Base-by-base conservation (phyloP, 208 protist species). In the Herpetomonas tarakana region DNA sequence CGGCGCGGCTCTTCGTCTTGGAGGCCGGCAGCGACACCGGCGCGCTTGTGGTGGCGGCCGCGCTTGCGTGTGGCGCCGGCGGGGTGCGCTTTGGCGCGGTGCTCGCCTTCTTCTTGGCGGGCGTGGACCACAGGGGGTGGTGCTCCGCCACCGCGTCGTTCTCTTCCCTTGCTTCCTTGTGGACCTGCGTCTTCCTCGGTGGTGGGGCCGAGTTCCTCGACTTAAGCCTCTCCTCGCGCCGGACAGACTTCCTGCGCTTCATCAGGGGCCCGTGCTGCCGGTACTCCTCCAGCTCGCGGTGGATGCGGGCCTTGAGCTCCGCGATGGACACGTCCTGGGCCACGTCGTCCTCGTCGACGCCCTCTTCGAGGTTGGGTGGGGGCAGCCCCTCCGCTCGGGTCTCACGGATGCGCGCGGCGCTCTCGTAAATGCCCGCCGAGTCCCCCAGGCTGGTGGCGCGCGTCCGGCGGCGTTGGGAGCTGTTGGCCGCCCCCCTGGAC, bases 211-310 rank as follows among this genome's bases (percentile, higher is more conserved):
- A n/a, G 21, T 3, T 24, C 21, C 28, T 4, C n/a, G 45, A 11
- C 28, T 26, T 53, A 2, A 6, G 18, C 19, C 16, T 46, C 26
- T 52, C 9, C 26, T 52, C 12, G 35, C 38, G 55, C 35, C 57
- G 44, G 14, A 14, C 53, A 24, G 39, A 30, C 6, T 24, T 18
- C 22, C 54, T 18, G 24, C 52, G 58, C n/a, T 7, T 3, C 68
- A 84, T 80, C 35, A 80, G 59, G 1, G 78, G 73, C 12, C 75
- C 66, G 56, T 67, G 63, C 60, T 62, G 67, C 44, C 72, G 71
- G 67, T 91, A 91, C 62, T 85, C 76, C 52, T 87, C 74, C 59
- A 91, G 59, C 58, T 91, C 83, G 35, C 62, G 66, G 44, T 65
- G 79, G 53, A 91, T 87, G 71, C 83, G 83, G 26, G 12, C 52